Percentiles rank a stretch among this genome's conserved stretches.
Evolutionary conservation across 768 basidiomycete species (phyloP).

Genomic region (Boletus sp.): DNA sequence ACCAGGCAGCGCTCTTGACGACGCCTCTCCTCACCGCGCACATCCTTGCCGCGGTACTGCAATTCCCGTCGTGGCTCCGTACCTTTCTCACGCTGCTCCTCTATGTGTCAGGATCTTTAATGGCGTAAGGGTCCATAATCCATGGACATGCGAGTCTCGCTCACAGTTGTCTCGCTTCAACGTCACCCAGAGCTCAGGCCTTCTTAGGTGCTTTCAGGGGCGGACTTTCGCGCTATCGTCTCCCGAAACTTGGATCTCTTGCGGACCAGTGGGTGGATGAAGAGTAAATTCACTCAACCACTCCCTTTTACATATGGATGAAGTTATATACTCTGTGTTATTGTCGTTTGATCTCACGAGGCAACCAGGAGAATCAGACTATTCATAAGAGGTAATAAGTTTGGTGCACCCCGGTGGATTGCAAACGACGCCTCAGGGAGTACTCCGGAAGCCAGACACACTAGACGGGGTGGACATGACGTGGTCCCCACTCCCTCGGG

Average conservation of each 20-base stretch:
- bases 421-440: neutral
- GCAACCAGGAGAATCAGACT: neutral
- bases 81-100: constrained; percentile 47
- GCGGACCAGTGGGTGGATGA: constrained; percentile 70
- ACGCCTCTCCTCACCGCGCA: constrained; percentile 58
- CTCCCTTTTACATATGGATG: neutral
- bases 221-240: constrained; percentile 50
- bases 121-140: constrained; percentile 48
- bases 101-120: constrained; percentile 41
- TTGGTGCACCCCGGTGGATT: neutral
- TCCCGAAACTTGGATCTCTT: constrained; percentile 60
- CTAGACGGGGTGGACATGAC: too few species aligned
- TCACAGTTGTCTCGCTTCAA: constrained; percentile 13
- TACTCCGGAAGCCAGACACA: neutral
- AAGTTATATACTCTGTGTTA: neutral
- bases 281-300: constrained; percentile 37
- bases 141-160: neutral
- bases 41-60: constrained; percentile 51
- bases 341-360: neutral
- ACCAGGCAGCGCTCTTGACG: constrained; percentile 72
- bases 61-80: constrained; percentile 50
- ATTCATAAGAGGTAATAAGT: neutral
- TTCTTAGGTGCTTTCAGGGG: constrained; percentile 51
- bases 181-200: constrained; percentile 27
- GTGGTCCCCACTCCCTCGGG: neutral